These are phyloP conservation scores for Yamadazyma buinensis DNA, from an alignment of 1,139 yeast species.

Conservation along the genomic window DNA sequence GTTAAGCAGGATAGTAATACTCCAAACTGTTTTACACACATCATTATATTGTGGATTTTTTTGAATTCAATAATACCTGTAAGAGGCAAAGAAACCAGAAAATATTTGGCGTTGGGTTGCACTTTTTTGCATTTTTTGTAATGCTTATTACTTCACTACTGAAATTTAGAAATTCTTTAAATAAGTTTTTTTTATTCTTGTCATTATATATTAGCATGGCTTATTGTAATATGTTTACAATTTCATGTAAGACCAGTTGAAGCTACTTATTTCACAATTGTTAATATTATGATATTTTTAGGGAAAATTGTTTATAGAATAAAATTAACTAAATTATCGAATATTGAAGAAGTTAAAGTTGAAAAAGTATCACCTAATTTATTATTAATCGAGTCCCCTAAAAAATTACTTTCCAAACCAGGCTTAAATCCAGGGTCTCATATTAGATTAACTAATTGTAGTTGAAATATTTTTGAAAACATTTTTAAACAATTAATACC, in stretches of 20 bases:
- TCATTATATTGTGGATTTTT: slow-evolving; percentile 57
- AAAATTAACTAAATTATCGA: slow-evolving; percentile 30
- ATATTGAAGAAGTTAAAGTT: slow-evolving; percentile 29
- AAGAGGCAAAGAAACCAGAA: slow-evolving; percentile 44
- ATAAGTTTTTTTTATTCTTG: slow-evolving; percentile 53
- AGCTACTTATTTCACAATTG: slow-evolving; percentile 40
- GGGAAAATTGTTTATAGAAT: slow-evolving; percentile 34
- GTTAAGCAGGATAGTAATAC: slow-evolving; percentile 70
- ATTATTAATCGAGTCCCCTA: slow-evolving; percentile 46
- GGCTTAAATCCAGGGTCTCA: slow-evolving; percentile 54
- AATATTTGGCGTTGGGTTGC: slow-evolving; percentile 71
- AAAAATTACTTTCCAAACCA: slow-evolving; percentile 26
- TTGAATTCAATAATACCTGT: slow-evolving; percentile 40
- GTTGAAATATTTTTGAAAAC: slow-evolving; percentile 35
- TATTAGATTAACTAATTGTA: slow-evolving; percentile 42
- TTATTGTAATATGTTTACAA: slow-evolving; percentile 55
- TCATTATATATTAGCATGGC: slow-evolving; percentile 70
- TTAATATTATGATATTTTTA: slow-evolving; percentile 45
- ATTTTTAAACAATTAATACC: slow-evolving; percentile 51
- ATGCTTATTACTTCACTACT: slow-evolving; percentile 62
- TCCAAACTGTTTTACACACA: slow-evolving; percentile 64
- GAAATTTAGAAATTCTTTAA: slow-evolving; percentile 49
- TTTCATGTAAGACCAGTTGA: slow-evolving; percentile 77
- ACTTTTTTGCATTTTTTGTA: slow-evolving; percentile 50
- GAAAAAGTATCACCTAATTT: slow-evolving; percentile 46